These are phyloP conservation scores for Lodderomyces beijingensis DNA, from an alignment of 1,139 yeast genomes.

Conservation along the genomic window DNA sequence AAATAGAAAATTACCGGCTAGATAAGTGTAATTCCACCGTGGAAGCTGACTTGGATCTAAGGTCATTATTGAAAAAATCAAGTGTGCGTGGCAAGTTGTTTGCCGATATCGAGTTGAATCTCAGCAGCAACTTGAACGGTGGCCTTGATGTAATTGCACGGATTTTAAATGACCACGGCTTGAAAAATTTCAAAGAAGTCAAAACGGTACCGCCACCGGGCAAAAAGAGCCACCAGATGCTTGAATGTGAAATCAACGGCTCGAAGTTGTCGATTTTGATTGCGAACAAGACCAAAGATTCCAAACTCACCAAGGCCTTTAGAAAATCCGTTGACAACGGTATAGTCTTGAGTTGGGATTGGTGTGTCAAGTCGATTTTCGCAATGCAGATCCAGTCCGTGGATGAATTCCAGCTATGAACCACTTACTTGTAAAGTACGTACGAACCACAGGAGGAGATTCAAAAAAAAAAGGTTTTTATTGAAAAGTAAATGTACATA, in stretches of 20 bases:
- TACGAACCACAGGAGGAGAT: not conserved
- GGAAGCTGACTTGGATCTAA: conserved; percentile 24
- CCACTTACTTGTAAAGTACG: no score
- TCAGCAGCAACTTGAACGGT: conserved; percentile 64
- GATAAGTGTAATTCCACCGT: conserved; percentile 31
- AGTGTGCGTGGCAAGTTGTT: conserved; percentile 38
- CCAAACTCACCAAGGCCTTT: conserved; percentile 40
- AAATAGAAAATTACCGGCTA: conserved; percentile 30
- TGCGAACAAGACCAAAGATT: conserved; percentile 41
- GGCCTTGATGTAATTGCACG: conserved; percentile 58
- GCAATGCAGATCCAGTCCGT: conserved; percentile 33
- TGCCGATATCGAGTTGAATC: conserved; percentile 44
- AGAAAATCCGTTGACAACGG: conserved; percentile 20
- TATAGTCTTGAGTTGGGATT: conserved; percentile 58
- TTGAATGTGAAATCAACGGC: conserved; percentile 1
- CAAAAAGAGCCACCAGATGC: conserved; percentile 7
- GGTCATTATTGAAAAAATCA: conserved; percentile 4
- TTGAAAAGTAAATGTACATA: no score
- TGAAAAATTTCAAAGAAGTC: conserved; percentile 30
- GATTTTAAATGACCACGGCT: conserved; percentile 66
- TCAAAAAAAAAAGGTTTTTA: not conserved
- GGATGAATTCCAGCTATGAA: conserved; percentile 19
- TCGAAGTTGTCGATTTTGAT: conserved; percentile 23
- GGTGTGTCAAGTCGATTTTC: conserved; percentile 62
- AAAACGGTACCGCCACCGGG: conserved; percentile 15